phyloP scores from a whole-genome alignment of 768 basidiomycete genomes.

The Gymnopilus junonius region DNA sequence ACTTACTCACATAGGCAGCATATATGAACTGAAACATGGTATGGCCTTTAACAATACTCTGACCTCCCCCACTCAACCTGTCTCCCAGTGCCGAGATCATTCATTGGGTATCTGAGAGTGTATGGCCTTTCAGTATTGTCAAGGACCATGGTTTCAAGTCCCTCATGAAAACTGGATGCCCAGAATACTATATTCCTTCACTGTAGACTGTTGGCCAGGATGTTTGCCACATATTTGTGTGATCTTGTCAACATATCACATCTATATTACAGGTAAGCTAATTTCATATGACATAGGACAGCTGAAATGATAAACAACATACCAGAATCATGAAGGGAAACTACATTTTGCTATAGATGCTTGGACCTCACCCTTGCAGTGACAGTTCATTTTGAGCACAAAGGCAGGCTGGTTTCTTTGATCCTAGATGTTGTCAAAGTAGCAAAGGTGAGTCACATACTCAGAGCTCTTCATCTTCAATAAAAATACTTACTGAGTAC shows the following conservation, averaged over 20 bases:
- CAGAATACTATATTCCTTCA: neutral
- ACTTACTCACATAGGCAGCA: too few relatives aligned
- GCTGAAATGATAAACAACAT: neutral
- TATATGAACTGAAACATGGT: too few relatives aligned
- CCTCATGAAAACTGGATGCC: neutral
- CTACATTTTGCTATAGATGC: neutral
- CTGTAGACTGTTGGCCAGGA: neutral
- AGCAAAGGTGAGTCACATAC: neutral
- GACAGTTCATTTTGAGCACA: neutral
- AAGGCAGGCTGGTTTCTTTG: neutral
- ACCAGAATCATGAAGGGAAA: neutral
- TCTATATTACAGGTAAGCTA: neutral
- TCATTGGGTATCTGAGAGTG: neutral
- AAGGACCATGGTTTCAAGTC: neutral
- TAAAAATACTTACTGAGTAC: neutral
- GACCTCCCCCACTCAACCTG: too few relatives aligned
- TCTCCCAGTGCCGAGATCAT: too few relatives aligned
- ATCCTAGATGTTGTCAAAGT: conserved; percentile 7
- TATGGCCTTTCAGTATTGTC: neutral
- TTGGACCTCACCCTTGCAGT: neutral
- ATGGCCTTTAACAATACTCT: too few relatives aligned
- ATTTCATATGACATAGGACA: neutral
- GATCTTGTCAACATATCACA: neutral
- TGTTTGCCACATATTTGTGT: neutral
- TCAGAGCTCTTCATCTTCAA: neutral